These are phyloP conservation scores for Angomonas ambiguus DNA, from an alignment of 208 protist genomes.

Conservation along the genomic window DNA sequence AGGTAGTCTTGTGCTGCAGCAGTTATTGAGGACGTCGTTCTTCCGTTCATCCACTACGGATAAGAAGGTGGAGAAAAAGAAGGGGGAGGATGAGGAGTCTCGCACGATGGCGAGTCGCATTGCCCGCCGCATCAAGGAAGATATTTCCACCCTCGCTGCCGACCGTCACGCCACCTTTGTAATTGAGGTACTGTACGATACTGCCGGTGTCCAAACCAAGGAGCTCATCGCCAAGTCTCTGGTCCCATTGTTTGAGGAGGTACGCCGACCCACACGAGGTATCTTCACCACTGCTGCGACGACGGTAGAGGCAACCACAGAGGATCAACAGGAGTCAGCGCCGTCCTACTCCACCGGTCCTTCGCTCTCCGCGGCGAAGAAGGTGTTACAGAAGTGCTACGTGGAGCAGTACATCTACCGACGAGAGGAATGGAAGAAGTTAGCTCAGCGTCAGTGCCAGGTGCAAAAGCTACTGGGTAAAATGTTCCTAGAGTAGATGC, in stretches of 20 bases:
- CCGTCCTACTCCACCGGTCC: slow-evolving; percentile 5
- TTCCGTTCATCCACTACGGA: slow-evolving; percentile 7
- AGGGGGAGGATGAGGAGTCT: background rate
- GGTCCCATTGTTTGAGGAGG: slow-evolving; percentile 54
- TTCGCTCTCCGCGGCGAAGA: slow-evolving; percentile 36
- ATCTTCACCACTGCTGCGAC: background rate
- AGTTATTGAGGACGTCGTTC: slow-evolving; percentile 51
- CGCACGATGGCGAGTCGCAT: slow-evolving; percentile 25
- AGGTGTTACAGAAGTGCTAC: slow-evolving; percentile 84
- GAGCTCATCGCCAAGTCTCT: slow-evolving; percentile 69
- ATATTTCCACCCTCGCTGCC: slow-evolving; percentile 35
- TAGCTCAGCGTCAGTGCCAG: slow-evolving; percentile 71
- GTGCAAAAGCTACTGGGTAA: slow-evolving; percentile 69
- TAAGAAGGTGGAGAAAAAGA: slow-evolving; percentile 5
- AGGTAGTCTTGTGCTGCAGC: slow-evolving; percentile 78
- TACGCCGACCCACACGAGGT: slow-evolving; percentile 10
- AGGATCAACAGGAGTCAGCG: slow-evolving; percentile 1
- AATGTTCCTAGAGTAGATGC: slow-evolving; percentile 36
- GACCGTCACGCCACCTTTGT: slow-evolving; percentile 70
- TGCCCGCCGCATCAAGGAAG: slow-evolving; percentile 46
- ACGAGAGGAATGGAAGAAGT: slow-evolving; percentile 75
- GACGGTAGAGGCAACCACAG: background rate
- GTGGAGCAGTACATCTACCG: slow-evolving; percentile 87
- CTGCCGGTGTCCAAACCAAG: slow-evolving; percentile 58
- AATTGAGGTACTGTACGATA: slow-evolving; percentile 76